phyloP scores from a whole-genome alignment of 2,329 filamentous ascomycete genomes.

The Albifimbria verrucaria region DNA sequence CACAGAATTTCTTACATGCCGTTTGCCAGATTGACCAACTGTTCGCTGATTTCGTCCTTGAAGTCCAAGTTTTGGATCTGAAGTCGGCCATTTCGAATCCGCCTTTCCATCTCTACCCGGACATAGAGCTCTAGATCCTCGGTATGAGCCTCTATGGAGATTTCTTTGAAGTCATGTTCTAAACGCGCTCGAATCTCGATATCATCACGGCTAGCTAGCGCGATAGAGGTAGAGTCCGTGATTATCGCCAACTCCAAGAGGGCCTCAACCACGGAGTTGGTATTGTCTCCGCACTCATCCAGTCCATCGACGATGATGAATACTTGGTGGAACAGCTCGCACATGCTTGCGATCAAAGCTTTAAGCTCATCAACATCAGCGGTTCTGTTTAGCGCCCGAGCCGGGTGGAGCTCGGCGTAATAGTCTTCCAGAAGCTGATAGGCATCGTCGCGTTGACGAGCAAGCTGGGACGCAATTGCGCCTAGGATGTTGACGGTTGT shows the following conservation, averaged over 20 bases:
- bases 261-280: background rate
- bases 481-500: background rate
- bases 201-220: conserved; percentile 10
- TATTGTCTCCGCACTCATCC: conserved; percentile 6
- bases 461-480: conserved; percentile 3
- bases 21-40: conserved; percentile 4
- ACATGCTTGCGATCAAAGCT: background rate
- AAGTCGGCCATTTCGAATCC: background rate
- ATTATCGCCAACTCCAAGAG: background rate
- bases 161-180: background rate
- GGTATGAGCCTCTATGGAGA: conserved; percentile 6
- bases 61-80: background rate
- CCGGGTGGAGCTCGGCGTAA: background rate
- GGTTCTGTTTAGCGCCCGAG: background rate
- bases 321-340: background rate
- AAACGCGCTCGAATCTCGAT: background rate
- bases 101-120: conserved; percentile 6
- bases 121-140: conserved; percentile 11
- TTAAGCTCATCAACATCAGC: background rate
- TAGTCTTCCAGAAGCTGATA: conserved; percentile 1
- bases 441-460: conserved; percentile 3
- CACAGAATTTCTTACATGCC: conserved; percentile 8
- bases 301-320: conserved; percentile 7
- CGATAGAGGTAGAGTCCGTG: background rate
- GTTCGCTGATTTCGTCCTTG: conserved; percentile 8